Evolutionary conservation across 805 yeast species (phyloP).

Genomic region (Middelhovenomyces tepae): DNA sequence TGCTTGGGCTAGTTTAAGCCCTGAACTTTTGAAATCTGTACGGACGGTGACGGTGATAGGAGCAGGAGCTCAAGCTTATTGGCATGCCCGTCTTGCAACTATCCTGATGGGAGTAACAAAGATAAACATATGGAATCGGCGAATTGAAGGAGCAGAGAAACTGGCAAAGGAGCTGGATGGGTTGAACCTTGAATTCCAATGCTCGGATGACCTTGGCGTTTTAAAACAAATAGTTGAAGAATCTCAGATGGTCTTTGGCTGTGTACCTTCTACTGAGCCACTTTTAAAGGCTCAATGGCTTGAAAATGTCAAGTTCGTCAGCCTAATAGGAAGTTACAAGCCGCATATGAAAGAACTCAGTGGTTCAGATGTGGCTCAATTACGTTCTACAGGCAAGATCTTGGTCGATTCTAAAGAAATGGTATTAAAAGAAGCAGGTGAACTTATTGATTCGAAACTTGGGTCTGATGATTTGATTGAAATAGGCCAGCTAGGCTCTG

Average conservation of each 20-base stretch:
- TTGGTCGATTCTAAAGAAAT: constrained; percentile 7
- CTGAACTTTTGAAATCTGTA: too few relatives aligned
- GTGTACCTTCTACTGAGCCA: constrained; percentile 9
- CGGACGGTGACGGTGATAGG: constrained; percentile 4
- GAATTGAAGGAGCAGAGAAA: constrained; percentile 1
- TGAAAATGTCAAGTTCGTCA: constrained; percentile 3
- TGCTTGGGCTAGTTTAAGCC: background rate
- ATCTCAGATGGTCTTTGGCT: constrained; percentile 5
- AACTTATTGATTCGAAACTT: constrained; percentile 2
- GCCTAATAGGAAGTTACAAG: constrained; percentile 9
- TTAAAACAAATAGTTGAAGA: too few relatives aligned
- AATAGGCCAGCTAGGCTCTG: constrained; percentile 2
- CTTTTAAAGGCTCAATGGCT: constrained; percentile 5
- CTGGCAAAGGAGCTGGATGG: constrained; percentile 1
- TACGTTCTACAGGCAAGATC: constrained; percentile 1
- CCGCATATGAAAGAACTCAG: constrained; percentile 9
- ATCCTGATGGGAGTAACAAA: constrained; percentile 1
- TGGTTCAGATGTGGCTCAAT: constrained; percentile 3
- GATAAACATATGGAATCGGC: constrained; percentile 5
- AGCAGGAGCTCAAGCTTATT: constrained; percentile 7
- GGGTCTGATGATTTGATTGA: constrained; percentile 7
- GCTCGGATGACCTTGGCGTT: too few relatives aligned
- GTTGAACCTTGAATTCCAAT: too few relatives aligned
- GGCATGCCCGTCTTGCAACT: constrained; percentile 7
- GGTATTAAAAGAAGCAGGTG: constrained; percentile 8